phyloP scores from a whole-genome alignment of 2,329 filamentous ascomycete genomes.

The Neopestalotiopsis rosae region DNA sequence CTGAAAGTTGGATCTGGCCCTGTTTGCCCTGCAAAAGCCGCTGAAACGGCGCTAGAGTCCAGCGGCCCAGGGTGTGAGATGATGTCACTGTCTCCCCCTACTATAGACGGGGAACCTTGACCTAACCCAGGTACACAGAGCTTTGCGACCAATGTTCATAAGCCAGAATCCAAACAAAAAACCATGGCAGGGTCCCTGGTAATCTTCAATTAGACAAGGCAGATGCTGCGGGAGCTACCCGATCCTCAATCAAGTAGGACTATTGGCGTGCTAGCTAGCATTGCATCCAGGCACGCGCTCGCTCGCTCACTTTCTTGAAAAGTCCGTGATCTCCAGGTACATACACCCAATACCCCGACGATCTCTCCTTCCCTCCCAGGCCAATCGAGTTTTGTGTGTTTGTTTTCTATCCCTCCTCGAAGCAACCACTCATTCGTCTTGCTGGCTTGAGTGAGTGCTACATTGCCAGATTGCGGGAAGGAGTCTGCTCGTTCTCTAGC shows the following conservation, averaged over 20 bases:
- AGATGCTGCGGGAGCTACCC: not conserved
- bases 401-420: not conserved
- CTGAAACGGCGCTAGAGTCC: conserved; percentile 10
- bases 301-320: not conserved
- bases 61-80: not conserved
- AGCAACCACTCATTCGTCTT: not conserved
- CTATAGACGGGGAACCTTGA: not conserved
- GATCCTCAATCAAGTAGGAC: not conserved
- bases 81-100: conserved; percentile 10
- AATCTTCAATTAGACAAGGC: conserved; percentile 4
- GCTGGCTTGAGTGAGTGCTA: conserved; percentile 8
- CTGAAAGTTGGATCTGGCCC: not conserved
- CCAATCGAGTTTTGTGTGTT: not conserved
- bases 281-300: conserved; percentile 5
- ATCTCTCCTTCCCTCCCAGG: not conserved
- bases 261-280: not conserved
- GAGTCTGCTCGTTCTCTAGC: not conserved
- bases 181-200: conserved; percentile 16
- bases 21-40: not conserved
- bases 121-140: conserved; percentile 6
- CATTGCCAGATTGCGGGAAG: not conserved
- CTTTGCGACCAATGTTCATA: not conserved
- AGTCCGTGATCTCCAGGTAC: conserved; percentile 13
- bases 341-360: not conserved
- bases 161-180: conserved; percentile 9